These are phyloP conservation scores for Chaetomiaceae sp. DNA, from an alignment of 2,329 filamentous ascomycete genomes.

Conservation along the genomic window DNA sequence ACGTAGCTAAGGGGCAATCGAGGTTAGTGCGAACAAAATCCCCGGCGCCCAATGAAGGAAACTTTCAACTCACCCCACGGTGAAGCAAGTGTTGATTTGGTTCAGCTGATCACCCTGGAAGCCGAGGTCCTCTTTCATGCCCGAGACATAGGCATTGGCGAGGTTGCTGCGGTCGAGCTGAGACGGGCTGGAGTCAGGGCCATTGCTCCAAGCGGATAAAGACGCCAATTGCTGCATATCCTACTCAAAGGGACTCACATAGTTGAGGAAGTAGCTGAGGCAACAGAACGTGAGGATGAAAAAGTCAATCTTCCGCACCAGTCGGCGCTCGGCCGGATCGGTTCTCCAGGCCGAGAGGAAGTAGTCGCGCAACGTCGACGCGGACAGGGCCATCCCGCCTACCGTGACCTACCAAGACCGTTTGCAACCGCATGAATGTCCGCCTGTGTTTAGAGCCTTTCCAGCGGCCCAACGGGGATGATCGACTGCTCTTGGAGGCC, in stretches of 20 bases:
- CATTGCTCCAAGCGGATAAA: no score
- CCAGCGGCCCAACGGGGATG: no score
- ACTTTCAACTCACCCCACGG: constrained; percentile 33
- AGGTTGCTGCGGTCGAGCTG: constrained; percentile 47
- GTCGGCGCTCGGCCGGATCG: constrained; percentile 35
- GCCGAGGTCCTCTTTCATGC: constrained; percentile 45
- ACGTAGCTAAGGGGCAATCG: constrained; percentile 27
- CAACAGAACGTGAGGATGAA: constrained; percentile 61
- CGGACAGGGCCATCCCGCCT: not conserved
- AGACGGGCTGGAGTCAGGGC: not conserved
- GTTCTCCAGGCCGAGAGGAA: constrained; percentile 22
- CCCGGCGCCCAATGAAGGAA: not conserved
- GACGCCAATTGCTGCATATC: no score
- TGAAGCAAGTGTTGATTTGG: constrained; percentile 47
- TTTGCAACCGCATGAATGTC: not conserved
- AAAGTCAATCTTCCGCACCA: constrained; percentile 56
- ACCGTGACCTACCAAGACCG: not conserved
- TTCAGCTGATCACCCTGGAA: constrained; percentile 46
- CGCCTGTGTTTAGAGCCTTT: no score
- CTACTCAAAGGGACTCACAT: constrained; percentile 32
- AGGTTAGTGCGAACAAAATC: not conserved
- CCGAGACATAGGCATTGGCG: constrained; percentile 49
- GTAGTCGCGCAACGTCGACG: constrained; percentile 28
- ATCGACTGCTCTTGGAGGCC: no score
- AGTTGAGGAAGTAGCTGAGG: constrained; percentile 50